Base-by-base conservation (phyloP, 1,284 basidiomycete genomes). In the Moesziomyces aphidis region DNA sequence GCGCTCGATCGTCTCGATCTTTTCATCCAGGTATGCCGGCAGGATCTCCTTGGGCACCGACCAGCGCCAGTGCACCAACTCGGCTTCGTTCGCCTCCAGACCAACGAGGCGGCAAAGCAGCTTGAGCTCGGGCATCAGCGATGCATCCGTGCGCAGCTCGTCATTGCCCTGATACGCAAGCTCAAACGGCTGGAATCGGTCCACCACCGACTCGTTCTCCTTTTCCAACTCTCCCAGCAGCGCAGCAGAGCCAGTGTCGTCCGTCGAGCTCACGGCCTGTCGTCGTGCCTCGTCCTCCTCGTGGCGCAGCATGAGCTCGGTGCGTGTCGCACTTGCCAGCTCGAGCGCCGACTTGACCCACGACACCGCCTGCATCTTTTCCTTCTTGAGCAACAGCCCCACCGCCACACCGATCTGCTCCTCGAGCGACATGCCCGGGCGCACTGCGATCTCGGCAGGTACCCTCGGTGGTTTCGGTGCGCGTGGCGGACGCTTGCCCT, bases 311-410 rank as follows among this genome's bases (percentile, higher is more conserved):
- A 81, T 43, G 17, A 81, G 66, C 47, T 74, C 70, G 26, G 63
- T 59, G 10, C 82, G 76, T 55, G 71, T 67, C 15, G 73, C 69
- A 42, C 75, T 76, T 19, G 81, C 82, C 68, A 76, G 58, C 51
- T 83, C 83, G 44, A 84, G 51, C 0, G 70, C 78, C n/a, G 69
- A 73, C 58, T 81, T 81, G 61, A 84, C 56, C 83, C 83, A 84
- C 22, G 73, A 60, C 24, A 84, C 77, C n/a, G 55, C 57, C 39
- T 61, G 59, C 63, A 82, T 78, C 73, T 79, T 78, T 50, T 81
- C 78, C 67, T 77, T 77, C 53, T 79, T 68, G 36, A 79, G 58
- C 44, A 84, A 53, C 22, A 83, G 67, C 1, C 78, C 80, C 9
- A 84, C 73, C 2, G 82, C 83, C 10, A 84, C 76, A 26, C 82